Conservation (phyloP, 225 moss, liverwort and hornwort species). For the Sphagnum contortum region DNA sequence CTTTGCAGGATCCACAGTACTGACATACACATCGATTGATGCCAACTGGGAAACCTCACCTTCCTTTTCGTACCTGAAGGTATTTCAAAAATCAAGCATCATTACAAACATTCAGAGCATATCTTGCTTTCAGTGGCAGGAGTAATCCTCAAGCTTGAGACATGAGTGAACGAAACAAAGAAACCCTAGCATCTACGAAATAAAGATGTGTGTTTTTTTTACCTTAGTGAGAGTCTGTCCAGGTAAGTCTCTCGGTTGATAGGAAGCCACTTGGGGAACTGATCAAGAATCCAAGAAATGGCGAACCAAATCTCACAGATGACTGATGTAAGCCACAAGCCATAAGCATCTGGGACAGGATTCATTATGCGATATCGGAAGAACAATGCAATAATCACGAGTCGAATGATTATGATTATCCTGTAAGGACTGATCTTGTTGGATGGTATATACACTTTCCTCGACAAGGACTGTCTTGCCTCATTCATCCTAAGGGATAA, state of each 20-base stretch:
- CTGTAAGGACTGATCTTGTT: conserved; percentile 84
- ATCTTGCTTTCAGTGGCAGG: no score
- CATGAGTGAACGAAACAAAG: not conserved
- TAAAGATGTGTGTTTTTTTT: not conserved
- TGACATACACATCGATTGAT: conserved; percentile 71
- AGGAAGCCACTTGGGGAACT: conserved; percentile 94
- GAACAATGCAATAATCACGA: conserved; percentile 70
- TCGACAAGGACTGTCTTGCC: conserved; percentile 69
- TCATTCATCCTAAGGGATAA: conserved; percentile 61
- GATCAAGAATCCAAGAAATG: conserved; percentile 92
- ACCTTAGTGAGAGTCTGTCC: conserved; percentile 76
- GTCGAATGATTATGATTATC: conserved; percentile 59
- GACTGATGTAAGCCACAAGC: conserved; percentile 85
- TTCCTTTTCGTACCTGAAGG: conserved; percentile 68
- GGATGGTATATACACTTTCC: conserved; percentile 69
- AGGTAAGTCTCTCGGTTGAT: conserved; percentile 89
- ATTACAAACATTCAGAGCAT: not conserved
- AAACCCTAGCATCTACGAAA: not conserved
- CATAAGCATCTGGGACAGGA: conserved; percentile 53
- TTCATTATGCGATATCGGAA: conserved; percentile 79
- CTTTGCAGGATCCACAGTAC: conserved; percentile 86
- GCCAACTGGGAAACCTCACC: conserved; percentile 60
- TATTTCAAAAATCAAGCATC: not conserved
- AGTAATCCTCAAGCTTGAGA: not conserved
- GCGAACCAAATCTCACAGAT: conserved; percentile 95